A percentile compares a stretch with the other conserved stretches of the same genome.
Conservation (phyloP, 2,329 filamentous ascomycete species). For the Penicillium decumbens region DNA sequence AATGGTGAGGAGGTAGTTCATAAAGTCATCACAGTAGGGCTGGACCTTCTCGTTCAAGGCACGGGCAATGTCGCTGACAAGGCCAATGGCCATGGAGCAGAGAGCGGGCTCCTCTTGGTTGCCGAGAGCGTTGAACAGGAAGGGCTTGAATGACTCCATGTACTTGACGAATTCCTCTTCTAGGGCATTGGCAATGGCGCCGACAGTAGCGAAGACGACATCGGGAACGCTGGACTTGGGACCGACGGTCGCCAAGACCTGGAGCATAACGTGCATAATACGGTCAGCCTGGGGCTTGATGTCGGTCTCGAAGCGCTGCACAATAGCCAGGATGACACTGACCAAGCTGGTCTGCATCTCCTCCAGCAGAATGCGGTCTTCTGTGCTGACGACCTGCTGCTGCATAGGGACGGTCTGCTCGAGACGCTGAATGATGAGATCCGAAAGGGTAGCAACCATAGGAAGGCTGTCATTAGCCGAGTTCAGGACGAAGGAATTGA, state of each 20-base stretch:
- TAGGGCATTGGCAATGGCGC: conserved; percentile 82
- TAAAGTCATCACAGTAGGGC: conserved; percentile 94
- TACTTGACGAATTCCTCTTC: conserved; percentile 94
- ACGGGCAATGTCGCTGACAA: conserved; percentile 93
- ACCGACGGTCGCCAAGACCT: conserved; percentile 70
- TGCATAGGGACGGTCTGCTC: conserved; percentile 87
- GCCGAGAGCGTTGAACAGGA: conserved; percentile 86
- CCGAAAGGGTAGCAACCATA: conserved; percentile 74
- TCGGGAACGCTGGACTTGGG: conserved; percentile 92
- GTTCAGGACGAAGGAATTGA: conserved; percentile 90
- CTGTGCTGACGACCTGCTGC: conserved; percentile 88
- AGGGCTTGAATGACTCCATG: conserved; percentile 91
- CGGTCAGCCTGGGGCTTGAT: conserved; percentile 84
- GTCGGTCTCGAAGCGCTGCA: conserved; percentile 85
- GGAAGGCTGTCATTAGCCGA: conserved; percentile 79
- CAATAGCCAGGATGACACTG: conserved; percentile 85
- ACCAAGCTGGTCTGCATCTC: conserved; percentile 96
- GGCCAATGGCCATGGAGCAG: conserved; percentile 94
- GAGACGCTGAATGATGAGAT: conserved; percentile 83
- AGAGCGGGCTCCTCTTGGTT: conserved; percentile 94
- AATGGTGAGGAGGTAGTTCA: conserved; percentile 96
- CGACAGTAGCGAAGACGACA: conserved; percentile 85
- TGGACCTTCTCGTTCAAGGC: conserved; percentile 85
- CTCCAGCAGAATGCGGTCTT: conserved; percentile 91
- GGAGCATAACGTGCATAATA: conserved; percentile 85